phyloP scores from a whole-genome alignment of 2,329 filamentous ascomycete genomes.

The Magnaporthiopsis incrustans region DNA sequence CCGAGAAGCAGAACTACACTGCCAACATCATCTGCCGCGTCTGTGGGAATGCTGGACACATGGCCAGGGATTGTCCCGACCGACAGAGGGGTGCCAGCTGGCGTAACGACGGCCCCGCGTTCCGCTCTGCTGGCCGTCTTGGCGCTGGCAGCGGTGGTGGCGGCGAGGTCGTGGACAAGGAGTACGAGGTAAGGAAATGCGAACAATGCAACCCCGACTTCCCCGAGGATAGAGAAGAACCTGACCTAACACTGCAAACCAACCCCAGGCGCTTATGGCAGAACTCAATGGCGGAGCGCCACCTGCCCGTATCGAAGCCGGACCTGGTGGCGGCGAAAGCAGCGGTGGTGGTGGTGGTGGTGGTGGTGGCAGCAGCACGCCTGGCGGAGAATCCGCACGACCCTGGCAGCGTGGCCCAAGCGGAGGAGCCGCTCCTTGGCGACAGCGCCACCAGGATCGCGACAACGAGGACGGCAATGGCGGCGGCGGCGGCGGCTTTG shows the following conservation, averaged over 20 bases:
- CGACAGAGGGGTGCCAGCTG: slow-evolving; percentile 83
- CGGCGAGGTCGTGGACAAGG: slow-evolving; percentile 81
- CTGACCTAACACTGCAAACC: background rate
- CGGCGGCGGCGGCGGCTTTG: slow-evolving; percentile 20
- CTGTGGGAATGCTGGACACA: slow-evolving; percentile 95
- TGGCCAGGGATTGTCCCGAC: slow-evolving; percentile 96
- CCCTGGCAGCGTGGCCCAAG: slow-evolving; percentile 86
- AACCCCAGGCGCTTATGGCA: slow-evolving; percentile 80
- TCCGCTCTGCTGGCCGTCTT: slow-evolving; percentile 48
- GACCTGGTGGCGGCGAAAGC: slow-evolving; percentile 36
- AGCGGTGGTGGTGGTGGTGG: slow-evolving; percentile 24
- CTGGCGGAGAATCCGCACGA: slow-evolving; percentile 44
- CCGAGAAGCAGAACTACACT: slow-evolving; percentile 96
- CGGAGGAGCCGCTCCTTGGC: slow-evolving; percentile 78
- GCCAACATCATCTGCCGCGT: slow-evolving; percentile 98
- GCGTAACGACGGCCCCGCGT: slow-evolving; percentile 59
- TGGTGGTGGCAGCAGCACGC: background rate
- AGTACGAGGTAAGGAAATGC: slow-evolving; percentile 73
- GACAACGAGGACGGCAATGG: slow-evolving; percentile 30
- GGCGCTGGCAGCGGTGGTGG: slow-evolving; percentile 61
- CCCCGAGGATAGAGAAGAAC: background rate
- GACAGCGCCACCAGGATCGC: slow-evolving; percentile 38
- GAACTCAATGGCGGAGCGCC: slow-evolving; percentile 65
- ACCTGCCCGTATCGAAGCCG: slow-evolving; percentile 14
- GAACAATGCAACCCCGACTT: background rate